Evolutionary conservation across 805 yeast species (phyloP).

Genomic region (Komagataella populi): DNA sequence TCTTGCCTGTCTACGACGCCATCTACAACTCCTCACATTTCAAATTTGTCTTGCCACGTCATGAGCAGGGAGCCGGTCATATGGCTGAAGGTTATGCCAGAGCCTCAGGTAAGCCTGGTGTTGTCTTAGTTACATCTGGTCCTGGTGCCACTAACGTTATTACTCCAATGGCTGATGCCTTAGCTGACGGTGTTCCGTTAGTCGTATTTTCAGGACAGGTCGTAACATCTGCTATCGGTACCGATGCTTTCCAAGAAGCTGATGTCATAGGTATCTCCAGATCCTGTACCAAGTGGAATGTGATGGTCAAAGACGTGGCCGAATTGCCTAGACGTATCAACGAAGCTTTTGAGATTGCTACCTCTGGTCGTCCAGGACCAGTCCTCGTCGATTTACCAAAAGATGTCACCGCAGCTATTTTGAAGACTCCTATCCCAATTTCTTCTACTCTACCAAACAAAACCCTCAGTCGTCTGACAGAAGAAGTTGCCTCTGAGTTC

Average conservation of each 20-base stretch:
- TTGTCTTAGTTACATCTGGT: constrained; percentile 95
- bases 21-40: constrained; percentile 83
- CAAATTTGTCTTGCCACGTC: constrained; percentile 85
- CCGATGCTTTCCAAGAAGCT: constrained; percentile 99
- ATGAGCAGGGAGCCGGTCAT: constrained; percentile 99
- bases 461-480: constrained; percentile 58
- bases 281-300: constrained; percentile 98
- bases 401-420: constrained; percentile 90
- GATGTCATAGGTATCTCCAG: constrained; percentile 95
- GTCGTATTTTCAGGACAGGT: constrained; percentile 98
- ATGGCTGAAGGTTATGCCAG: constrained; percentile 99
- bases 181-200: constrained; percentile 94
- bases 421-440: constrained; percentile 77
- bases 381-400: constrained; percentile 95
- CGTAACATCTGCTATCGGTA: constrained; percentile 89
- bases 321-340: constrained; percentile 92
- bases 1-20: constrained; percentile 94
- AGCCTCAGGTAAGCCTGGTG: constrained; percentile 93
- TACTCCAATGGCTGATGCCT: constrained; percentile 97
- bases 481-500: constrained; percentile 57
- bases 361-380: constrained; percentile 95
- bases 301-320: constrained; percentile 90
- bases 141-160: constrained; percentile 98
- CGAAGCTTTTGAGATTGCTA: constrained; percentile 96
- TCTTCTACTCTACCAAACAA: constrained; percentile 63